These are phyloP conservation scores for Candida nitratophila DNA, from an alignment of 805 yeast species.

Conservation along the genomic window DNA sequence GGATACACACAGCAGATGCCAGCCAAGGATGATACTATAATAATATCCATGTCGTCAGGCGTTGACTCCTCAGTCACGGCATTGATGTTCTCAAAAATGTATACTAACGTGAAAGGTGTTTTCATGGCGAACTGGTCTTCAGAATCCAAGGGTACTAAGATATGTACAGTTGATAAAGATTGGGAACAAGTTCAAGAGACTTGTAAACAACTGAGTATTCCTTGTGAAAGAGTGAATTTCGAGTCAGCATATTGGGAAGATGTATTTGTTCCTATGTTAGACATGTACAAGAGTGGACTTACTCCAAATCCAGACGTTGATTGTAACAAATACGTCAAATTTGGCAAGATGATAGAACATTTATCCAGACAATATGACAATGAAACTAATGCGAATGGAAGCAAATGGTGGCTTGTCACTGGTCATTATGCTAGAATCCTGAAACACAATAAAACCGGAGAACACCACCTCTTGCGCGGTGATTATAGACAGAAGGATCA, in stretches of 20 bases:
- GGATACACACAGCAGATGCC: slow-evolving; percentile 38
- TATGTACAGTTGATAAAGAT: slow-evolving; percentile 71
- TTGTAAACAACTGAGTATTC: slow-evolving; percentile 53
- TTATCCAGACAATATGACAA: slow-evolving; percentile 32
- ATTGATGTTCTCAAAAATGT: slow-evolving; percentile 38
- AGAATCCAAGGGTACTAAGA: slow-evolving; percentile 22
- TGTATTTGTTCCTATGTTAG: slow-evolving; percentile 90
- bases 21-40: slow-evolving; percentile 45
- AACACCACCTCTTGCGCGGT: slow-evolving; percentile 50
- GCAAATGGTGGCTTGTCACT: slow-evolving; percentile 78
- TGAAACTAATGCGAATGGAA: slow-evolving; percentile 3
- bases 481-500: slow-evolving; percentile 69
- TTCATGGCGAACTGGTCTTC: slow-evolving; percentile 91
- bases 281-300: slow-evolving; percentile 56
- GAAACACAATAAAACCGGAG: slow-evolving; percentile 22
- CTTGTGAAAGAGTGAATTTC: slow-evolving; percentile 71
- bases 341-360: slow-evolving; percentile 66
- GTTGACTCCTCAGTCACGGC: slow-evolving; percentile 94
- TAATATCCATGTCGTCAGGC: slow-evolving; percentile 94
- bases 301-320: slow-evolving; percentile 96
- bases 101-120: slow-evolving; percentile 64
- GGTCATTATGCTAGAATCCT: slow-evolving; percentile 71
- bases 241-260: slow-evolving; percentile 90
- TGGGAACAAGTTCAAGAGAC: slow-evolving; percentile 78
- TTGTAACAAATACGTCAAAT: slow-evolving; percentile 81